Evolutionary conservation across 164 flowering plant genomes (phyloP), one percentile per base, ranked within the genome.

Genomic region (Kingdonia uniflora): DNA sequence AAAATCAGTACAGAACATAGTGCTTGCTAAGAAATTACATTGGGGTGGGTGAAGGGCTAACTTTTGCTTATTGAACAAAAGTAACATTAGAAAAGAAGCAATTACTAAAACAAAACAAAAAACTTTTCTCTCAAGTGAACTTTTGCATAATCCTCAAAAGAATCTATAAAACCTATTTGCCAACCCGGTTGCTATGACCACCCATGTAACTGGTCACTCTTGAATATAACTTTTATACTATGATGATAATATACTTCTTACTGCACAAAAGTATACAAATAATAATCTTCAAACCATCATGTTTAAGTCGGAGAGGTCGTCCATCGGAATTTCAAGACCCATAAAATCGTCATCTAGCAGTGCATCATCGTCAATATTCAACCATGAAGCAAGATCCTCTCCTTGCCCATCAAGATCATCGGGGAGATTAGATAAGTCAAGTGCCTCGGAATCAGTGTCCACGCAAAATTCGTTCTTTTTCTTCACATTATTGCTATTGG

Each of bases 251-350:
- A 70, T 68, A 62, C 46, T 16, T 69, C 66, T 68, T 71, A 84
- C 68, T 66, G 65, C 74, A 78, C 73, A 70, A 60, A 67, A 72
- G 74, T 80, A 68, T 79, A 87, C 85, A 82, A 48, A 72, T 55
- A 65, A 19, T 58, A 55, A 65, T 52, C 65, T 61, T 80, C 71
- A 85, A 63, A 80, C 80, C 87, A 83, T 79, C 88, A 84, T 78
- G 52, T 81, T 78, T 52, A 81, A 57, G 55, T 78, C 92, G 15
- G 48, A 44, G 20, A 84, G 85, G 65, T 84, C 92, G 60, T 84
- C 92, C 92, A 84, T 81, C 43, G 92, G 92, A 66, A 81, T 80
- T 51, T 75, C 76, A 57, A 84, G 87, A 25, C 92, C 92, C 80
- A 76, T 64, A 55, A 70, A 73, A 62, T 81, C 85, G 54, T 72